These are phyloP conservation scores for Heritiera littoralis DNA, from an alignment of 345 rosid genomes.

Conservation along the genomic window DNA sequence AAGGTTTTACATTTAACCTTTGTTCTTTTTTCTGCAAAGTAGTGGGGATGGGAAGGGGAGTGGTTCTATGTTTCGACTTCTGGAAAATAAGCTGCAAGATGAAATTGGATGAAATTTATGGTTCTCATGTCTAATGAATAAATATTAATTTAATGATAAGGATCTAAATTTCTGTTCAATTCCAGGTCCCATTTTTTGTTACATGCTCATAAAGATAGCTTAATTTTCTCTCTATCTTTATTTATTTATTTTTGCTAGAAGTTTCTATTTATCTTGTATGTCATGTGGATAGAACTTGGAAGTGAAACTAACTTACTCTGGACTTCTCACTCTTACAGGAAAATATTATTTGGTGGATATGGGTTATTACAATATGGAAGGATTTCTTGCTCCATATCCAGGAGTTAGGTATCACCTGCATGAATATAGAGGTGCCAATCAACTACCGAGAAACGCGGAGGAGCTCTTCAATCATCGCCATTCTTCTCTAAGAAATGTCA, in stretches of 20 bases:
- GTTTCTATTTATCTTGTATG: neutral
- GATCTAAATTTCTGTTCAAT: neutral
- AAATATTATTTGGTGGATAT: constrained; percentile 73
- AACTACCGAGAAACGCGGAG: constrained; percentile 58
- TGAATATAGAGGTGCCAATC: constrained; percentile 65
- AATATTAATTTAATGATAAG: neutral
- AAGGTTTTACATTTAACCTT: constrained; percentile 42
- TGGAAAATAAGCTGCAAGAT: neutral
- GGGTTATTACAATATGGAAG: constrained; percentile 58
- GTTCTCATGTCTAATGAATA: neutral
- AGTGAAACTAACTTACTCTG: neutral
- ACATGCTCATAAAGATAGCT: neutral
- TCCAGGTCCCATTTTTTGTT: neutral
- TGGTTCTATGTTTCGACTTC: neutral
- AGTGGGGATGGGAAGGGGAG: neutral
- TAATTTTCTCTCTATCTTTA: neutral
- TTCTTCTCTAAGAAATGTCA: constrained; percentile 50
- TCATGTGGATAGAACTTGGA: neutral
- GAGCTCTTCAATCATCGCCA: constrained; percentile 82
- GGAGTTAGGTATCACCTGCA: constrained; percentile 54
- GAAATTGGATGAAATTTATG: neutral
- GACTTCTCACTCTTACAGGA: constrained; percentile 40
- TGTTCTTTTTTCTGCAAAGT: neutral
- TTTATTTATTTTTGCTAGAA: neutral
- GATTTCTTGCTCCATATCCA: constrained; percentile 77